Percentiles rank a stretch among this genome's conserved stretches.
Conservation (phyloP, 1,284 basidiomycete species). For the Boletellus sp. region DNA sequence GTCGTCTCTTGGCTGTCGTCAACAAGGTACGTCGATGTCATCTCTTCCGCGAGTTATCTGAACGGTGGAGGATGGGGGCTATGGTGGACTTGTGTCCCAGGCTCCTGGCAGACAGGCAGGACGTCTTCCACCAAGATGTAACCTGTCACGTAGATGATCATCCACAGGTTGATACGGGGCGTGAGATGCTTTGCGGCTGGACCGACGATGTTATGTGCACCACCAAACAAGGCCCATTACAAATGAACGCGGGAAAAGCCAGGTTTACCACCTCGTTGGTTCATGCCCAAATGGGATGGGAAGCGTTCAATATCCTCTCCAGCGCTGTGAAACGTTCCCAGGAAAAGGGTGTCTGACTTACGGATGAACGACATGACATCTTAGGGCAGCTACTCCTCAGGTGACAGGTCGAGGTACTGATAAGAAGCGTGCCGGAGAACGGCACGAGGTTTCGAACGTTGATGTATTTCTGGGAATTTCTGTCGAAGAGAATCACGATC, state of each 20-base stretch:
- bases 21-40: conserved; percentile 26
- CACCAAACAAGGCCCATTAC: conserved; percentile 51
- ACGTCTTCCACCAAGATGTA: conserved; percentile 54
- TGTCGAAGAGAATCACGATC: too few species aligned
- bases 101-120: conserved; percentile 47
- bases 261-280: conserved; percentile 57
- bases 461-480: conserved; percentile 69
- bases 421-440: conserved; percentile 39
- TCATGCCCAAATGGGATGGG: conserved; percentile 61
- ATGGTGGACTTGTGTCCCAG: conserved; percentile 32
- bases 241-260: conserved; percentile 62
- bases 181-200: conserved; percentile 46
- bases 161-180: conserved; percentile 53
- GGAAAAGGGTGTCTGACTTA: conserved; percentile 49
- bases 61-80: conserved; percentile 63
- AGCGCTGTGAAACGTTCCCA: conserved; percentile 52
- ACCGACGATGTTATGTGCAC: conserved; percentile 50
- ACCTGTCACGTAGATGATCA: conserved; percentile 47
- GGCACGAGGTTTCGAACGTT: conserved; percentile 48
- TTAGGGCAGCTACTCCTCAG: conserved; percentile 44
- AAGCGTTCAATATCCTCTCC: conserved; percentile 34
- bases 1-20: conserved; percentile 22
- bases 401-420: conserved; percentile 32
- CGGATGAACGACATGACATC: conserved; percentile 47
- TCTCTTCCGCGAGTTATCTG: conserved; percentile 49